Percentiles rank a stretch among this genome's conserved stretches.
Evolutionary conservation across 495 filamentous ascomycete species (phyloP).

Genomic region (Penicillium roqueforti): DNA sequence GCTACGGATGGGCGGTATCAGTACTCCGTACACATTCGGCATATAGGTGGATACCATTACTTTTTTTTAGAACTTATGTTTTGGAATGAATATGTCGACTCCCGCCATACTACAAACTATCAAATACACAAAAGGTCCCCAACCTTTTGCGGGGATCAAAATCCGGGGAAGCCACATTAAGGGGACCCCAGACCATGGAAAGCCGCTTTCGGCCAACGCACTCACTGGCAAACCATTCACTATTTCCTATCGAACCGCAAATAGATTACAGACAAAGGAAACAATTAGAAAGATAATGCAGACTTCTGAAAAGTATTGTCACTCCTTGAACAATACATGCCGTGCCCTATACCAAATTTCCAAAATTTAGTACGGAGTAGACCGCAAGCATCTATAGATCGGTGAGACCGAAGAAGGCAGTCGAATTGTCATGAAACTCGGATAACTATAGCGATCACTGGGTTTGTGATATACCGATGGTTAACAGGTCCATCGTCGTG

Average conservation of each 20-base stretch:
- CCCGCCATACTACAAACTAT: neutral
- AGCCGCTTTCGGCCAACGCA: conserved; percentile 2
- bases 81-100: neutral
- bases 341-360: neutral
- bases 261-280: neutral
- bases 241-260: conserved; percentile 3
- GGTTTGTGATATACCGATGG: conserved; percentile 19
- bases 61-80: neutral
- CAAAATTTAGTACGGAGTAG: neutral
- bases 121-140: neutral
- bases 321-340: conserved; percentile 5
- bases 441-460: conserved; percentile 8
- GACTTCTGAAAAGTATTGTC: conserved; percentile 3
- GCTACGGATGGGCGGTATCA: neutral
- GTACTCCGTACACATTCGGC: neutral
- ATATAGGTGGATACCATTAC: neutral
- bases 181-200: neutral
- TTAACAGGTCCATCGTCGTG: conserved; percentile 26
- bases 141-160: neutral
- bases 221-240: neutral
- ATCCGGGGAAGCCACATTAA: conserved; percentile 7
- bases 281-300: neutral
- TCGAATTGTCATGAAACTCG: neutral
- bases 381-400: neutral
- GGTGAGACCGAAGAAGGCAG: neutral